Evolutionary conservation across 768 basidiomycete species (phyloP), one percentile per base, ranked within the genome.

Genomic region (Phylloporus sp.): DNA sequence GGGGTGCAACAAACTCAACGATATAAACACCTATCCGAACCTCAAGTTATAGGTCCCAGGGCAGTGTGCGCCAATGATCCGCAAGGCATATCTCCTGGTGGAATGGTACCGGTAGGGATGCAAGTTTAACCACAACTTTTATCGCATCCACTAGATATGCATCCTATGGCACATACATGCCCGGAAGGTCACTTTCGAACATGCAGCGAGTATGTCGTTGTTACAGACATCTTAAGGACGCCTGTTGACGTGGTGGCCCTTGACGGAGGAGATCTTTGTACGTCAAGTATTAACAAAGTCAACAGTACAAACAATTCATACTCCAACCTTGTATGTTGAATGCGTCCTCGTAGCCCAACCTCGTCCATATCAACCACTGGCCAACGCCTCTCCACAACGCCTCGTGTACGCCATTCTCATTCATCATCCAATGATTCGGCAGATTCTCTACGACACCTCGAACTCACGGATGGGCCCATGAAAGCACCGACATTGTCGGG

Each of bases 391-490:
- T 50, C 50, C 38, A 42, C 59, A 28, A 32, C 58, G 2, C 45
- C 48, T 3, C 32, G 56, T 13, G 12, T 35, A 12, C 62, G 46
- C 24, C 51, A 44, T 27, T 26, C 47, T 13, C 48, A 35, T 12
- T 47, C 26, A 23, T 27, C 36, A 4, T 53, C 54, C 38, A 53
- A 68, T 54, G 86, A 85, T 50, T 92, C 91, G 2, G 77, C 81
- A 24, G 82, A 85, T 48, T 90, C 88, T 15, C 72, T 95, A 49
- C 80, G 88, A 49, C 86, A 86, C 24, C 74, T 95, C 23, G 92
- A 95, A 69, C 72, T 91, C 47, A 78, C 83, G 0, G 82, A 89
- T 47, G 86, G 84, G 5, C 81, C 83, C 32, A 67, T 70, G 50
- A 34, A 61, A 13, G 61, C 67, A 15, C 27, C 57, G 12, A 47